phyloP scores from a whole-genome alignment of 306 rosid species.

The Oxytropis ochrocephala region DNA sequence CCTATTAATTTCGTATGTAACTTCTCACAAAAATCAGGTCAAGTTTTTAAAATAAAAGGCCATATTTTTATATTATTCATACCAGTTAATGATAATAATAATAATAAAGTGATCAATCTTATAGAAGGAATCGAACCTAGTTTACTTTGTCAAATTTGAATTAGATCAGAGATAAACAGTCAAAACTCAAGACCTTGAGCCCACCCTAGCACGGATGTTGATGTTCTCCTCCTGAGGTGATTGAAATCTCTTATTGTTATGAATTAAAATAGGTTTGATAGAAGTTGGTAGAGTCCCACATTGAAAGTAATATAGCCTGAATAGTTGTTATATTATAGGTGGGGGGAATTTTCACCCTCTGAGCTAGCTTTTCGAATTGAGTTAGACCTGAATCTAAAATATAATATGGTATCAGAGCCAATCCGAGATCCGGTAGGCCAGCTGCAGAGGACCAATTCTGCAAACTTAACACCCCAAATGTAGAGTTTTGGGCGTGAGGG shows the following conservation, averaged over 20 bases:
- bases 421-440: too few species aligned
- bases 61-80: neutral
- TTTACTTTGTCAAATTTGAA: slow-evolving; percentile 5
- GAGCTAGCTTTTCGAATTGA: too few species aligned
- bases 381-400: too few species aligned
- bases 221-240: neutral
- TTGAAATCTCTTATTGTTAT: neutral
- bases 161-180: neutral
- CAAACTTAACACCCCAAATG: too few species aligned
- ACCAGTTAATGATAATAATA: neutral
- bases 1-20: neutral
- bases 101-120: neutral
- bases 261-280: neutral
- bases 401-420: too few species aligned
- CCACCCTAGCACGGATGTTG: neutral
- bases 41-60: neutral
- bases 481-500: too few species aligned
- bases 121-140: neutral
- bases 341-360: too few species aligned
- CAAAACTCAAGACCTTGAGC: neutral
- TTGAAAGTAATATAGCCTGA: too few species aligned
- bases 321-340: too few species aligned
- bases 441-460: too few species aligned
- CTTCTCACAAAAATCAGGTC: neutral
- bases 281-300: neutral